Base-by-base conservation (phyloP, 2,329 filamentous ascomycete genomes). In the Phyllosticta paracitricarpa region DNA sequence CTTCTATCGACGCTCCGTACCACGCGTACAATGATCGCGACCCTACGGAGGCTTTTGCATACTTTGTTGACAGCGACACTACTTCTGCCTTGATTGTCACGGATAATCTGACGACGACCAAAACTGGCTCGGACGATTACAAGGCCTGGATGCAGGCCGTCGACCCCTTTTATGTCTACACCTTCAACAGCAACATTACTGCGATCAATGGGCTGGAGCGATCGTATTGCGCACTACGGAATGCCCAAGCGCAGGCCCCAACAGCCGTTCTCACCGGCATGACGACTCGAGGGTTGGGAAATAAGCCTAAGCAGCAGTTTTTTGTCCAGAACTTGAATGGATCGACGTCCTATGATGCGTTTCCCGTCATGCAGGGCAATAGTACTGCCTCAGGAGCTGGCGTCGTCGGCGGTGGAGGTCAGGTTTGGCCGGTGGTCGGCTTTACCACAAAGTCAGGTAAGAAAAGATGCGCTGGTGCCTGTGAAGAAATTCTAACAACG, bases 61-160 rank as follows among this genome's bases (percentile, higher is more conserved):
- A 85, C 67, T 88, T 92, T 75, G 84, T 97, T 58, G 94, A 97
- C 69, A 91, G 89, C 25, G 94, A 97, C 72, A 86, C 84, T 53
- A 82, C 81, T 30, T 87, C 90, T 2, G 89, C 90, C 1, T 78
- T 99, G 26, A 80, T 99, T 52, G 86, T 89, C 54, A 95, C 91
- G 0, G 81, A 85, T 59, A 88, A 92, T 67, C 75, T 92, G 56
- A 91, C 88, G 0, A 69, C 77, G 6, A 73, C 77, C 6, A 68
- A 76, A 3, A 67, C 77, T 0, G 76, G 77, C 57, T 75, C 75
- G 2, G 72, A 77, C 1, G 77, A 85, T 12, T 79, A 81, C 63
- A 69, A 79, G 2, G 72, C 78, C 67, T 87, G 77, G 82, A 82
- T 79, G 76, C 76, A 82, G 28, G 79, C 87, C 67, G 79, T 68